Base-by-base conservation (phyloP, 1,284 basidiomycete genomes). In the Schizophyllum commune region DNA sequence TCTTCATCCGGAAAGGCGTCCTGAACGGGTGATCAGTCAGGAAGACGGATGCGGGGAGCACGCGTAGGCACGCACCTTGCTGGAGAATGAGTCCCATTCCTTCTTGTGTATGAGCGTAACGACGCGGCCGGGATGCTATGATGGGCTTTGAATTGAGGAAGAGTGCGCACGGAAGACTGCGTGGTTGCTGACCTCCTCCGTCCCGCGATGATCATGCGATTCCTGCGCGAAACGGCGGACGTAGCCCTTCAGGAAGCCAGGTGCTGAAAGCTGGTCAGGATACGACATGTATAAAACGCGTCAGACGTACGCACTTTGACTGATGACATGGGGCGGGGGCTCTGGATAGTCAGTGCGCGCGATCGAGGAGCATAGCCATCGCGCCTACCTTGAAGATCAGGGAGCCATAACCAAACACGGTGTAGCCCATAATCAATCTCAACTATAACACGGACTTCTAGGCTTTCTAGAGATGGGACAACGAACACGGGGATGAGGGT, bases 201-300 rank as follows among this genome's bases (percentile, higher is more conserved):
- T 92, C 19, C 91, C 91, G 21, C 91, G 81, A 73, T 96, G 93
- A 68, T 96, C 93, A 73, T 91, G 90, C 58, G 91, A 94, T 70
- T 83, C 82, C 73, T 95, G 92, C 0, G 93, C 91, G 68, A 96
- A 96, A 32, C 92, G 79, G 2, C 93, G 83, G 0, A 92, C 89
- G 65, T 91, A 94, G 32, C 91, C 91, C 72, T 92, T 93, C 67
- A 96, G 76, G 69, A 86, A 96, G 22, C 92, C 93, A 0, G 91
- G 82, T 1, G 78, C 89, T 91, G 58, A 22, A n/a, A 57, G 8
- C 6, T 33, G 32, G 32, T 47, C 4, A 32, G 1, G 22, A 1
- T 39, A 32, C 22, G n/a, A 33, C 22, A 22, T 9, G 47, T 19
- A 2, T 5, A 27, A 17, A 20, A 7, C 2, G 34, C 5, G 17